phyloP scores from a whole-genome alignment of 202 grass and related monocot genomes.

The Panicum virgatum region DNA sequence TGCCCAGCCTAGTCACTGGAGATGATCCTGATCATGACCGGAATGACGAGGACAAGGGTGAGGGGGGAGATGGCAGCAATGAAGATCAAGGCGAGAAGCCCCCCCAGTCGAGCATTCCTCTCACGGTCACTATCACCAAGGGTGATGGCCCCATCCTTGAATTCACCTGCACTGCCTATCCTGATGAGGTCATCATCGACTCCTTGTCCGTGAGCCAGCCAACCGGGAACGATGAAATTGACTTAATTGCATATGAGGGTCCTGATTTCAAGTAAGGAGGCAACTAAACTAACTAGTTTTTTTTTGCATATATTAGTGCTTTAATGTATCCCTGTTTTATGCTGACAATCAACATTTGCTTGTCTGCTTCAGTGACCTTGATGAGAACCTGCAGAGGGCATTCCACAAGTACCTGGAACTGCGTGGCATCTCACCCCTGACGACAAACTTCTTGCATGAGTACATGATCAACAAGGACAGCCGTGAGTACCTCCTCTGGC shows the following conservation, averaged over 20 bases:
- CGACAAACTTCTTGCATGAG: constrained; percentile 90
- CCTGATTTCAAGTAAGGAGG: constrained; percentile 87
- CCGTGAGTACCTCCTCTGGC: constrained; percentile 83
- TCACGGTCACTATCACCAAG: constrained; percentile 68
- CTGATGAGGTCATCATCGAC: constrained; percentile 80
- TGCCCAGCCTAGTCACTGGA: constrained; percentile 87
- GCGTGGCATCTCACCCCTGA: constrained; percentile 70
- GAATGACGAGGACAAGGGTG: constrained; percentile 19
- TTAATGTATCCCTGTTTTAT: background rate
- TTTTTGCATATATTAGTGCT: background rate
- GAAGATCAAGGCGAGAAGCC: constrained; percentile 38
- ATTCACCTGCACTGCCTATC: constrained; percentile 78
- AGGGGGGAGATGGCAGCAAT: constrained; percentile 23
- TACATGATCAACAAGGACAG: constrained; percentile 99
- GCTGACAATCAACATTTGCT: background rate
- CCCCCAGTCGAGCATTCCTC: constrained; percentile 58
- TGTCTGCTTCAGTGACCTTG: constrained; percentile 69
- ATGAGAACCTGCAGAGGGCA: constrained; percentile 88
- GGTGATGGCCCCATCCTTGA: constrained; percentile 53
- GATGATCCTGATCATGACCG: constrained; percentile 61
- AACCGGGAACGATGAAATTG: constrained; percentile 13
- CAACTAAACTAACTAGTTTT: background rate
- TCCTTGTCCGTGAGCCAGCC: constrained; percentile 67
- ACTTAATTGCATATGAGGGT: constrained; percentile 75
- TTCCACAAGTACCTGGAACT: constrained; percentile 95